These are phyloP conservation scores for Boletus sensibilis DNA, from an alignment of 768 basidiomycete species.

Conservation along the genomic window DNA sequence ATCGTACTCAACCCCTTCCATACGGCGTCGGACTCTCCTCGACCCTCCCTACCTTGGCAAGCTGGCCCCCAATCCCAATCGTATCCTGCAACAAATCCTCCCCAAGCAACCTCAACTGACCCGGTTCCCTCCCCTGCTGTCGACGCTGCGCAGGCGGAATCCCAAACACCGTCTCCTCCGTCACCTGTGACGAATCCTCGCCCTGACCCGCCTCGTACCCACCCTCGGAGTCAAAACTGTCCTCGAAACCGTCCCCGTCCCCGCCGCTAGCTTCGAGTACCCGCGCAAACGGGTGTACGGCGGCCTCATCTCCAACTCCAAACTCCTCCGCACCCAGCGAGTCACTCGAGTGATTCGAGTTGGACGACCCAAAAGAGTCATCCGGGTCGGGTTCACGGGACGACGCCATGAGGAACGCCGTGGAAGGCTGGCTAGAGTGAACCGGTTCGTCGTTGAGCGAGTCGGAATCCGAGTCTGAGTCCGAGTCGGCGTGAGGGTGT, in stretches of 20 bases:
- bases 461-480: conserved; percentile 56
- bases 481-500: conserved; percentile 14
- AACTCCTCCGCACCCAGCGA: conserved; percentile 48
- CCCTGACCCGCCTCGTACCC: conserved; percentile 25
- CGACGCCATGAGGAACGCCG: conserved; percentile 66
- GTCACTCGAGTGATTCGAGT: conserved; percentile 59
- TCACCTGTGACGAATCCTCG: conserved; percentile 25
- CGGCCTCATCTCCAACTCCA: conserved; percentile 37
- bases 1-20: conserved; percentile 18
- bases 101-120: conserved; percentile 56
- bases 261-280: conserved; percentile 29
- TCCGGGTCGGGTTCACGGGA: conserved; percentile 33
- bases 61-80: conserved; percentile 54
- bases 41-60: conserved; percentile 46
- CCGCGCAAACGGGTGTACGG: conserved; percentile 62
- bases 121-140: conserved; percentile 25
- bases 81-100: conserved; percentile 64
- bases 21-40: conserved; percentile 68
- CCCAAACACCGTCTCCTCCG: conserved; percentile 74
- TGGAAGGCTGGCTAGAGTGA: conserved; percentile 62
- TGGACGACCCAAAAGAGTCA: conserved; percentile 44
- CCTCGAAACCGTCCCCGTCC: conserved; percentile 50
- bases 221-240: conserved; percentile 48
- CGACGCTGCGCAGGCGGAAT: conserved; percentile 52
- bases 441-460: conserved; percentile 54